Evolutionary conservation across 1,139 yeast genomes (phyloP), one percentile per base, ranked within the genome.

Genomic region (Debaryomycetaceae sp.): DNA sequence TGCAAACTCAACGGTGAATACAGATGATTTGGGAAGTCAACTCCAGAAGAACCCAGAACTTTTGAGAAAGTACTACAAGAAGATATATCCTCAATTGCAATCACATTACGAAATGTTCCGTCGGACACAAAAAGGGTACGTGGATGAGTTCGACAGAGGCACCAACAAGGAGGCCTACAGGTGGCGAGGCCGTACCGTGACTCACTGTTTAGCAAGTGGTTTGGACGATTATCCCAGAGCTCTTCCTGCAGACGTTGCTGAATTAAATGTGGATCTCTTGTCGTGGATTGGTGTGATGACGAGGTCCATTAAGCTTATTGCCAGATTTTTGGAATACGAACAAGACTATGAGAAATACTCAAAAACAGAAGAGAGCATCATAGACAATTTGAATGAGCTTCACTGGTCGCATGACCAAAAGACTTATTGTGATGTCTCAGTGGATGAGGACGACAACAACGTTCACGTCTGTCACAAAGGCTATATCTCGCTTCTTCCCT

Each of bases 231-330:
- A 91, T 59, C 99, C 99, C 33, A 78, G 99, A 50, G 86, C 90
- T 0, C 67, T 73, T 34, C 83, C 81, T 8, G 93, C 95, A 0
- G 97, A 89, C 62, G 75, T 85, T 36, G 96, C 95, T 0, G 99
- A 93, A 64, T 71, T 93, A 42, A 88, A 93, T 56, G 93, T 95
- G 24, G 99, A 93, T 60, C 72, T 93, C 46, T 69, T 91, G 42
- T 77, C 95, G 8, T 93, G 99, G 99, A 80, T 93, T 47, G 98
- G 97, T 7, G 83, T 87, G 17, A 89, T 93, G 96, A 80, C 97
- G 0, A 75, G 83, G 51, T 80, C 96, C 0, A 83, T 95, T 82
- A 80, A 80, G 52, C 74, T 80, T 45, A 80, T 93, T 51, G 95
- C 98, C 0, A 71, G 68, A 38, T 65, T 84, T n/a, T 66, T 90